A percentile compares a stretch with the other conserved stretches of the same genome.
Conservation (phyloP, 139 green algal genomes). For the Nannochloris sp. region DNA sequence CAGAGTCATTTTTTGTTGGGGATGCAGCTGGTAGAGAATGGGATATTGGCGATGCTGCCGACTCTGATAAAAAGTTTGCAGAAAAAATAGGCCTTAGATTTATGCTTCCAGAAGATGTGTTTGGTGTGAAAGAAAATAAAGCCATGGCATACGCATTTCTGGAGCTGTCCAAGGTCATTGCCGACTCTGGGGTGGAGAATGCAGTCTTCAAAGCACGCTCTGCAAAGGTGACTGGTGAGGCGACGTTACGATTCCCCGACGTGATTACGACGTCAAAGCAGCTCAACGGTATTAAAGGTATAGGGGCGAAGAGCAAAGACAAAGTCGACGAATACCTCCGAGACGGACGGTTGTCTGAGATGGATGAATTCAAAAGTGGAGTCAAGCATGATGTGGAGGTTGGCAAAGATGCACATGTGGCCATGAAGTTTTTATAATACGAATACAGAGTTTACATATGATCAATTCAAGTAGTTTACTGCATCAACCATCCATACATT, state of each 20-base stretch:
- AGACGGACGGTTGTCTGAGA: constrained; percentile 8
- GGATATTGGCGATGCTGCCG: constrained; percentile 24
- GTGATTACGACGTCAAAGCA: constrained; percentile 14
- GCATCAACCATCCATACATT: constrained; percentile 6
- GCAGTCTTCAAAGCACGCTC: constrained; percentile 13
- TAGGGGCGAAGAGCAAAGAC: constrained; percentile 5
- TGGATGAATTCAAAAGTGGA: constrained; percentile 12
- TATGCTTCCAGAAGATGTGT: constrained; percentile 41
- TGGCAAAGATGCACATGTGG: too few relatives aligned
- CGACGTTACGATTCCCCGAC: neutral
- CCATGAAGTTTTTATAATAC: too few relatives aligned
- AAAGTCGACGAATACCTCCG: constrained; percentile 23
- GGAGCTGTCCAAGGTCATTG: constrained; percentile 7
- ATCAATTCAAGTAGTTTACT: too few relatives aligned
- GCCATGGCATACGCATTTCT: constrained; percentile 10
- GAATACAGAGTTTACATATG: too few relatives aligned
- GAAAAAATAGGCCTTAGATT: constrained; percentile 40
- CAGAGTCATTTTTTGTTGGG: constrained; percentile 53
- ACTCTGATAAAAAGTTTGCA: constrained; percentile 38
- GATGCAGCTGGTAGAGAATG: constrained; percentile 46
- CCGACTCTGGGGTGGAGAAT: constrained; percentile 2
- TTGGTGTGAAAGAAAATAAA: constrained; percentile 32
- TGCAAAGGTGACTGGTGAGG: constrained; percentile 1
- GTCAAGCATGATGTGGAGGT: too few relatives aligned
- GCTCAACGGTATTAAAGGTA: constrained; percentile 15